Evolutionary conservation across 164 flowering plant genomes (phyloP), one percentile per base, ranked within the genome.

Genomic region (Amborella trichopoda): DNA sequence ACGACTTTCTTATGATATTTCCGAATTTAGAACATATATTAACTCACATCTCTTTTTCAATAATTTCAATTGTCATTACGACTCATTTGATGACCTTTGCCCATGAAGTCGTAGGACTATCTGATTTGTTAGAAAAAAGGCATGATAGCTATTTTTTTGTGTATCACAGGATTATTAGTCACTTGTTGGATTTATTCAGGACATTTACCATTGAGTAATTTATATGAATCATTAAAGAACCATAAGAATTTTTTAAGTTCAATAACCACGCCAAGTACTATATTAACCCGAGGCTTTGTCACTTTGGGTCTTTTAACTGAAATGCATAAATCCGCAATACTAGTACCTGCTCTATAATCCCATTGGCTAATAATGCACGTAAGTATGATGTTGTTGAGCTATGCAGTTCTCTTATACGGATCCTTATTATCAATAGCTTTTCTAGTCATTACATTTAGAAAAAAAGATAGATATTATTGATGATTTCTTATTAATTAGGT

Each of bases 311-410:
- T 39, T 39, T 39, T 22, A 39, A 39, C 18, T 39, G 19, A 39
- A 39, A 39, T 39, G 42, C 23, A 18, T 10, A 19, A 39, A 39
- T 39, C 42, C 16, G 8, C 42, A 39, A 39, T 13, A 39, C 16
- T 10, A 39, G 18, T 17, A 16, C 42, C 42, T 39, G 8, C 42
- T 39, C 18, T 39, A 39, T 17, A 39, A 39, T 39, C 42, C 9
- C 19, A 39, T 8, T 39, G 0, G 18, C 20, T 39, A 39, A 39
- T 39, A 22, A 39, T 39, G 42, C 42, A 39, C 2, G 41, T 16
- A 23, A 43, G 46, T 43, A 43, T 23, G 46, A 43, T 21, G 46
- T 21, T 17, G 24, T 43, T 23, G 46, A 43, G 48, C 32, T 44
- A 13, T 26, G 33, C 32, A 26, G 48, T 9, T 26, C 48, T 26